A percentile compares a stretch with the other conserved stretches of the same genome.
Evolutionary conservation across 169 alveolate genomes (phyloP).

Genomic region (Besnoitia besnoiti): DNA sequence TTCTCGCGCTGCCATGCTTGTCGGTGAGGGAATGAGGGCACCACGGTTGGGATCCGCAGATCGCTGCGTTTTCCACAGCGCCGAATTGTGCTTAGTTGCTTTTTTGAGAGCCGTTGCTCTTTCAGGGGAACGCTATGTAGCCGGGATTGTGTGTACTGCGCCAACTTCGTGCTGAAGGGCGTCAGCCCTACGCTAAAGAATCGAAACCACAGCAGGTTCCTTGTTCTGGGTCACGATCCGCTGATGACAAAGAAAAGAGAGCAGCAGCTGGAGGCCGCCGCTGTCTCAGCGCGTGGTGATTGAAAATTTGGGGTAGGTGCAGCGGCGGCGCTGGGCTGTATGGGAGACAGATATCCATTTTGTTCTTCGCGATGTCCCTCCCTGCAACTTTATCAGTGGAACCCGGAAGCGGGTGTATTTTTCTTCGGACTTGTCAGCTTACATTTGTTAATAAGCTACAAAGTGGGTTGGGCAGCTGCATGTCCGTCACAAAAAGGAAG

Average conservation of each 20-base stretch:
- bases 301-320: too few species aligned
- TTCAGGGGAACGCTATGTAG: neutral
- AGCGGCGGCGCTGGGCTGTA: neutral
- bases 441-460: too few species aligned
- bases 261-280: too few species aligned
- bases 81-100: too few species aligned
- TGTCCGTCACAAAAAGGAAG: too few species aligned
- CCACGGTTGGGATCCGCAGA: neutral
- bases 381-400: too few species aligned
- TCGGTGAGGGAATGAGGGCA: neutral
- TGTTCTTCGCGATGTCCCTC: neutral
- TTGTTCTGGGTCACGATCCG: neutral
- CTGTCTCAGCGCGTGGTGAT: too few species aligned
- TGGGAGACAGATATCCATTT: neutral
- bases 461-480: too few species aligned
- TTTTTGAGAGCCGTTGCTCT: neutral
- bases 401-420: too few species aligned
- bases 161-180: neutral
- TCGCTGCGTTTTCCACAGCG: neutral
- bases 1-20: neutral
- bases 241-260: neutral
- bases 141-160: neutral
- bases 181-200: neutral
- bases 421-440: too few species aligned
- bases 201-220: neutral